These are phyloP conservation scores for Chloropicon primus DNA, from an alignment of 139 green algal species.

Conservation along the genomic window DNA sequence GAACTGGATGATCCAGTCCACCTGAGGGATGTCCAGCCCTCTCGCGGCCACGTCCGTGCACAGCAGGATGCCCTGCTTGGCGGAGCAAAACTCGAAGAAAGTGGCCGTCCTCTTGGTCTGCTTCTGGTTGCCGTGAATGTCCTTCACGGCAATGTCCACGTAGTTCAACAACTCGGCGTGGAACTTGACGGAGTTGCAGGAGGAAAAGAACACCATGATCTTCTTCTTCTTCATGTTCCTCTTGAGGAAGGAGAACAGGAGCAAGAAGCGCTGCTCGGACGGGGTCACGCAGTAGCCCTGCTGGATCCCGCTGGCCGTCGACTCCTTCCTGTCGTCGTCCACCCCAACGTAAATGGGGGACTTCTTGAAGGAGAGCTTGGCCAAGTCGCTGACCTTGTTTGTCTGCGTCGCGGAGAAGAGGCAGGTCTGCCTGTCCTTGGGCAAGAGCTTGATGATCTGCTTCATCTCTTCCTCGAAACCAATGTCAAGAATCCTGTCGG, in stretches of 20 bases:
- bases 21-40: conserved; percentile 88
- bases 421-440: conserved; percentile 93
- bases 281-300: conserved; percentile 91
- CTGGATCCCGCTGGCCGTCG: conserved; percentile 68
- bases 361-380: conserved; percentile 82
- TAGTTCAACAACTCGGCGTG: conserved; percentile 97
- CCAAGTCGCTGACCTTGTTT: conserved; percentile 91
- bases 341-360: conserved; percentile 92
- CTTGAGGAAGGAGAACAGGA: conserved; percentile 98
- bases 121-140: conserved; percentile 99
- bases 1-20: conserved; percentile 99
- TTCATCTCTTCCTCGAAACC: conserved; percentile 98
- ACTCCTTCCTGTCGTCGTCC: conserved; percentile 28
- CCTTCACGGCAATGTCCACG: conserved; percentile 82
- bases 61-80: conserved; percentile 75
- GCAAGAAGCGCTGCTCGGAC: conserved; percentile 79
- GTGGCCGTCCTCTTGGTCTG: conserved; percentile 90
- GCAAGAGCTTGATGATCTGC: conserved; percentile 87
- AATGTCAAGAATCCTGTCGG: conserved; percentile 94
- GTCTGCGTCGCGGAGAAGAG: conserved; percentile 96
- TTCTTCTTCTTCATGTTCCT: conserved; percentile 95
- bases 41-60: conserved; percentile 96
- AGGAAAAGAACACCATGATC: conserved; percentile 98
- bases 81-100: conserved; percentile 94
- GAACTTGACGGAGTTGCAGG: conserved; percentile 87